phyloP scores from a whole-genome alignment of 2,329 filamentous ascomycete genomes.

The Trichoderma guizhouense region DNA sequence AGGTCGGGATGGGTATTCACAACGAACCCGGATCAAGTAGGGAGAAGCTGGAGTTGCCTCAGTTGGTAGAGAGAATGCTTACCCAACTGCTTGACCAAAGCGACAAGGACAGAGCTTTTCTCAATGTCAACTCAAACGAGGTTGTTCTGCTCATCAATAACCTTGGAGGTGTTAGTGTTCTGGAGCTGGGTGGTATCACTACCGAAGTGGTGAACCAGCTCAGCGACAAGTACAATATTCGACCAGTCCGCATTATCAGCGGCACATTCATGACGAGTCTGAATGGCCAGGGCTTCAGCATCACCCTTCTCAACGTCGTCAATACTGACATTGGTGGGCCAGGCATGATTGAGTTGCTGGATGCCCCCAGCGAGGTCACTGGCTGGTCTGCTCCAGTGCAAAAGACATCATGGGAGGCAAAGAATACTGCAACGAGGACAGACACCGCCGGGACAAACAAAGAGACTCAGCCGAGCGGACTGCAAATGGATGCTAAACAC shows the following conservation, averaged over 20 bases:
- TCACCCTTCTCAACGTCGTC: slow-evolving; percentile 64
- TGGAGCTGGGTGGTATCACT: slow-evolving; percentile 71
- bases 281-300: slow-evolving; percentile 73
- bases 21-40: slow-evolving; percentile 62
- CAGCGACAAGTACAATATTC: slow-evolving; percentile 53
- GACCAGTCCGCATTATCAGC: slow-evolving; percentile 60
- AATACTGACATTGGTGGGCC: slow-evolving; percentile 56
- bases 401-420: slow-evolving; percentile 61
- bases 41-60: slow-evolving; percentile 49
- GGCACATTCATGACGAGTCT: slow-evolving; percentile 78
- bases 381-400: slow-evolving; percentile 66
- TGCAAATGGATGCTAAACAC: slow-evolving; percentile 50
- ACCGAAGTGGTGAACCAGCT: slow-evolving; percentile 66
- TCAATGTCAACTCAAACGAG: slow-evolving; percentile 59
- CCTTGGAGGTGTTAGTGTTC: slow-evolving; percentile 67
- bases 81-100: slow-evolving; percentile 61
- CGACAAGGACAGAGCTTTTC: slow-evolving; percentile 69
- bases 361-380: slow-evolving; percentile 64
- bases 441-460: slow-evolving; percentile 32
- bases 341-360: slow-evolving; percentile 66
- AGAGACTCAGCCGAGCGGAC: slow-evolving; percentile 42
- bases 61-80: slow-evolving; percentile 63
- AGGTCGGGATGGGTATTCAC: slow-evolving; percentile 75
- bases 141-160: slow-evolving; percentile 73
- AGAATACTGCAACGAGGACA: slow-evolving; percentile 47